Evolutionary conservation across 352 stramenopile genomes (phyloP).

Genomic region (Phytophthora fragariae): DNA sequence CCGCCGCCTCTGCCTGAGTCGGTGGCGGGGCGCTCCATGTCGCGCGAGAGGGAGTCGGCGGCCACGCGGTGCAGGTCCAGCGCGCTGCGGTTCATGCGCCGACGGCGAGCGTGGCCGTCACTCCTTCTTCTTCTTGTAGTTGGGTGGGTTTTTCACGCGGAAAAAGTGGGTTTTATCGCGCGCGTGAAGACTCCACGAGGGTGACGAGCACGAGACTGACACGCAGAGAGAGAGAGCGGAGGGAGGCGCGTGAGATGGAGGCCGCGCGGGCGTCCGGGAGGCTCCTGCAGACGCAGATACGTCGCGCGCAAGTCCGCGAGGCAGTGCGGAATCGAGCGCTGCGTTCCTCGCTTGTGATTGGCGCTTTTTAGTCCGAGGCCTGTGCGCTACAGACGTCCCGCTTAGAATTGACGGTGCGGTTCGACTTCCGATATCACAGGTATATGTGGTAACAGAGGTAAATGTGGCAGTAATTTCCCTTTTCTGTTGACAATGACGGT

Average conservation of each 20-base stretch:
- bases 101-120: not conserved
- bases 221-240: not conserved
- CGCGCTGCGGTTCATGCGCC: conserved; percentile 32
- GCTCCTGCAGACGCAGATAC: not conserved
- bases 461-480: no score
- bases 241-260: not conserved
- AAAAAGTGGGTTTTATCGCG: not conserved
- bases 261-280: no score
- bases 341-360: not conserved
- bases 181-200: no score
- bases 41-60: conserved; percentile 16
- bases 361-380: not conserved
- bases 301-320: no score
- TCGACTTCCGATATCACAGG: no score
- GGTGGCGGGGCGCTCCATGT: conserved; percentile 26
- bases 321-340: not conserved
- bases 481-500: no score
- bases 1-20: conserved; percentile 17
- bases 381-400: no score
- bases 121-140: not conserved
- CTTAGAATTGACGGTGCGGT: no score
- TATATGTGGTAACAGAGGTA: no score
- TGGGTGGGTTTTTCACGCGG: not conserved
- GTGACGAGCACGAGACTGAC: no score
- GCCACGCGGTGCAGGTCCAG: conserved; percentile 22